Percentiles rank a stretch among this genome's conserved stretches.
phyloP scores from a whole-genome alignment of 2,329 filamentous ascomycete species.

The Clarireedia hainanense region DNA sequence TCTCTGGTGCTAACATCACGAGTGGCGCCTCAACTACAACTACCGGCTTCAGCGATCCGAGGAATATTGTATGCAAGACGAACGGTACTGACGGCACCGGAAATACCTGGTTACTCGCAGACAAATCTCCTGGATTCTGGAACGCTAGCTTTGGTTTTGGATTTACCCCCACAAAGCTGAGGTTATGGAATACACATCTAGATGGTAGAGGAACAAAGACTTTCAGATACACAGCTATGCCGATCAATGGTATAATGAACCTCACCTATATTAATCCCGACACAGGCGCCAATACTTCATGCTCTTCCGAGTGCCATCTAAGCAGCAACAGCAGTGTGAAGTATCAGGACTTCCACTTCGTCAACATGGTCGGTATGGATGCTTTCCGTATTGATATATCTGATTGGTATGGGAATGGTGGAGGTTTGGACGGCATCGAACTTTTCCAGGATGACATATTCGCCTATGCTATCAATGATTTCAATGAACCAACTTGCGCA shows the following conservation, averaged over 20 bases:
- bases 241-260: constrained; percentile 91
- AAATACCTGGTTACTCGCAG: constrained; percentile 75
- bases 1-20: constrained; percentile 69
- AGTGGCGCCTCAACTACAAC: constrained; percentile 53
- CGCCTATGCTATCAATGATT: constrained; percentile 74
- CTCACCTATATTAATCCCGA: constrained; percentile 78
- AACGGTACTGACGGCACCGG: constrained; percentile 57
- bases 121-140: constrained; percentile 74
- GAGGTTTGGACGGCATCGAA: constrained; percentile 77
- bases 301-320: constrained; percentile 79
- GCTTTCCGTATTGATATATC: constrained; percentile 78
- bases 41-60: constrained; percentile 64
- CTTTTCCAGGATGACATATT: constrained; percentile 80
- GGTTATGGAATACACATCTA: constrained; percentile 78
- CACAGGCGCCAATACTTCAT: constrained; percentile 60
- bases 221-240: constrained; percentile 78
- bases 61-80: constrained; percentile 75
- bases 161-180: constrained; percentile 79
- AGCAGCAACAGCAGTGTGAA: constrained; percentile 56
- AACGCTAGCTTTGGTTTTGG: constrained; percentile 73
- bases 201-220: constrained; percentile 81
- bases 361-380: constrained; percentile 82
- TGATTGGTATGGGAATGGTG: constrained; percentile 79
- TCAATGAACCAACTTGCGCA: constrained; percentile 82
- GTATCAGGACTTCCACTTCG: constrained; percentile 87